Conservation (phyloP, 768 basidiomycete species). For the Candolleomyces eurysporus region DNA sequence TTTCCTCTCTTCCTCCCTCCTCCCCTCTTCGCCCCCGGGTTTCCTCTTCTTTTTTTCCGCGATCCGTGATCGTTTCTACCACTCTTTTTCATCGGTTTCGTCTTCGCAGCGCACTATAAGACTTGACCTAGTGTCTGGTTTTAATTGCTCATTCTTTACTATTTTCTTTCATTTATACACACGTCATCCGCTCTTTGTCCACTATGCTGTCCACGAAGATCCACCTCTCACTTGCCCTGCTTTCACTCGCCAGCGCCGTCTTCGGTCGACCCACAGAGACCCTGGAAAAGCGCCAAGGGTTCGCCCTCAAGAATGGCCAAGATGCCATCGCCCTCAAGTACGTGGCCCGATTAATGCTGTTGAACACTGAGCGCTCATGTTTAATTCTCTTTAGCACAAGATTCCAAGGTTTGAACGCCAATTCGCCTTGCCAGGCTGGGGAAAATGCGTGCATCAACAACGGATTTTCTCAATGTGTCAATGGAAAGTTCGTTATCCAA, state of each 20-base stretch:
- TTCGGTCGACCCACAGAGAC: slow-evolving; percentile 32
- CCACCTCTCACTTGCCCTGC: slow-evolving; percentile 34
- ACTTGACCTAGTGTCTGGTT: slow-evolving; percentile 27
- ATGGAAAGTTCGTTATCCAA: slow-evolving; percentile 39
- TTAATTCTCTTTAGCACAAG: slow-evolving; percentile 22
- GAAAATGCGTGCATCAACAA: slow-evolving; percentile 48
- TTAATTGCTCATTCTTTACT: slow-evolving; percentile 9
- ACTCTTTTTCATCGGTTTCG: neutral
- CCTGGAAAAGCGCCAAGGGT: slow-evolving; percentile 25
- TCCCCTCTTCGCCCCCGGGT: slow-evolving; percentile 10
- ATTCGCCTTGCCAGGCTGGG: slow-evolving; percentile 34
- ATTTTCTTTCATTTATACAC: slow-evolving; percentile 12
- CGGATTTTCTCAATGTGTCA: slow-evolving; percentile 56
- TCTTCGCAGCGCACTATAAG: slow-evolving; percentile 3
- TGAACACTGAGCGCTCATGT: neutral
- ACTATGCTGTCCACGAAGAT: slow-evolving; percentile 27
- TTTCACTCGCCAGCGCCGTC: slow-evolving; percentile 29
- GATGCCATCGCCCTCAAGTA: slow-evolving; percentile 42
- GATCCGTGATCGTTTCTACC: slow-evolving; percentile 23
- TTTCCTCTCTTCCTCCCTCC: slow-evolving; percentile 8
- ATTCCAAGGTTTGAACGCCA: slow-evolving; percentile 31
- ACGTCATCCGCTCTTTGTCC: slow-evolving; percentile 2
- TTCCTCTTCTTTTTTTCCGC: slow-evolving; percentile 12
- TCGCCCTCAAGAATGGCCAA: slow-evolving; percentile 37
- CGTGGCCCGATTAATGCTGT: slow-evolving; percentile 9